Evolutionary conservation across 2,329 filamentous ascomycete genomes (phyloP).

Genomic region (Coniosporium tulheliwenetii): DNA sequence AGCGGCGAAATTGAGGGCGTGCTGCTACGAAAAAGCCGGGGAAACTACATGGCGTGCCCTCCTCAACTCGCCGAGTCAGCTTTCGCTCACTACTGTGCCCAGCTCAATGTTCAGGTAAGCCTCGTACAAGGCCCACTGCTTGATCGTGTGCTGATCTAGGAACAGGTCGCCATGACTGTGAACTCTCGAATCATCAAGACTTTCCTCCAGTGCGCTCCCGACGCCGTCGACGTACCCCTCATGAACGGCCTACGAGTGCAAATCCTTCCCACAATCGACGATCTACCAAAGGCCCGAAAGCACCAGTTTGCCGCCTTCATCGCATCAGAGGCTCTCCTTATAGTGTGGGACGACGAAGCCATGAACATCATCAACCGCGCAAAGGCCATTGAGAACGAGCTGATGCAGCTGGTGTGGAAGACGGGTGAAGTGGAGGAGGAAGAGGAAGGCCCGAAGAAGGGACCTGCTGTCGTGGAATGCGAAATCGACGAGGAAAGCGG

Average conservation of each 20-base stretch:
- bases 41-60: constrained; percentile 60
- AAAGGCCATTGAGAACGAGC: constrained; percentile 55
- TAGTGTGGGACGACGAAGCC: constrained; percentile 74
- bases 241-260: constrained; percentile 65
- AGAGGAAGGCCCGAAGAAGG: constrained; percentile 38
- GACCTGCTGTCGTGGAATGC: constrained; percentile 27
- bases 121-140: background rate
- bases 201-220: constrained; percentile 56
- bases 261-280: constrained; percentile 55
- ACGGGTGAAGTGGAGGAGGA: constrained; percentile 35
- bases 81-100: constrained; percentile 48
- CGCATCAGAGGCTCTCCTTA: constrained; percentile 50
- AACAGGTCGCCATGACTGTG: constrained; percentile 61
- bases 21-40: constrained; percentile 50
- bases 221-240: constrained; percentile 59
- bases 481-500: constrained; percentile 61
- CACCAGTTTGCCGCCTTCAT: constrained; percentile 72
- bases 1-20: constrained; percentile 57
- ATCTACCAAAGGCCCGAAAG: constrained; percentile 55
- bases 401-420: constrained; percentile 67
- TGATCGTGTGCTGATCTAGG: background rate
- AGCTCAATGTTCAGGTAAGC: constrained; percentile 56
- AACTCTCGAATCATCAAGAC: constrained; percentile 68
- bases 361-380: constrained; percentile 54
- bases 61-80: constrained; percentile 44